Percentiles rank a stretch among this genome's conserved stretches.
Evolutionary conservation across 345 rosid species (phyloP).

Genomic region (Murraya koenigii): DNA sequence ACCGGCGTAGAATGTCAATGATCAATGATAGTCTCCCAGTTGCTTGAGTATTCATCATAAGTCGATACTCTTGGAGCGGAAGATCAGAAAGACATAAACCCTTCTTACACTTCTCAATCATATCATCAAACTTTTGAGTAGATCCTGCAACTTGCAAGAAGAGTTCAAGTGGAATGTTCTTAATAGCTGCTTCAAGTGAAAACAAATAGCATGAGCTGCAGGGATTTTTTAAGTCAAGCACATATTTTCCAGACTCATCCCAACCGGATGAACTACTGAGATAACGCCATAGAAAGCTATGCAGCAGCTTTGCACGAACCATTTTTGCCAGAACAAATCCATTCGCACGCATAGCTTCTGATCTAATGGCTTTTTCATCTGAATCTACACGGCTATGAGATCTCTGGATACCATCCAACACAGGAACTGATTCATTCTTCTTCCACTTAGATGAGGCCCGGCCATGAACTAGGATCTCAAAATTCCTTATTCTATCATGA

Average conservation of each 20-base stretch:
- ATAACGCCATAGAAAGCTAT: constrained; percentile 76
- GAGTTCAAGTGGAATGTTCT: constrained; percentile 78
- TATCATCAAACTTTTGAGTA: constrained; percentile 58
- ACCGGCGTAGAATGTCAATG: constrained; percentile 72
- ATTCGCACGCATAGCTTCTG: constrained; percentile 86
- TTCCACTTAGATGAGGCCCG: constrained; percentile 54
- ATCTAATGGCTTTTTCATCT: constrained; percentile 46
- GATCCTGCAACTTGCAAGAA: constrained; percentile 88
- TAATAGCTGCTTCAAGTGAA: constrained; percentile 72
- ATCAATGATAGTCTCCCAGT: constrained; percentile 77
- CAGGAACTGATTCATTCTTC: constrained; percentile 53
- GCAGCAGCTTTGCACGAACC: constrained; percentile 86
- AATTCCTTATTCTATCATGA: constrained; percentile 69
- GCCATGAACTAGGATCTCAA: constrained; percentile 74
- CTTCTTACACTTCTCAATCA: constrained; percentile 73
- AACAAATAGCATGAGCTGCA: constrained; percentile 48
- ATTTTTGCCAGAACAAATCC: constrained; percentile 94
- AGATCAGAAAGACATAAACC: constrained; percentile 75
- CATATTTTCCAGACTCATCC: constrained; percentile 37
- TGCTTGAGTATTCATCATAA: constrained; percentile 77
- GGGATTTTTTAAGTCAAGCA: constrained; percentile 28
- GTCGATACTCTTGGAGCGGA: constrained; percentile 59
- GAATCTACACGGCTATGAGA: constrained; percentile 43
- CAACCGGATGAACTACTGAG: constrained; percentile 49
- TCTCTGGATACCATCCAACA: constrained; percentile 69